These are phyloP conservation scores for Astrothelium macrocarpum DNA, from an alignment of 495 filamentous ascomycete species.

Conservation along the genomic window DNA sequence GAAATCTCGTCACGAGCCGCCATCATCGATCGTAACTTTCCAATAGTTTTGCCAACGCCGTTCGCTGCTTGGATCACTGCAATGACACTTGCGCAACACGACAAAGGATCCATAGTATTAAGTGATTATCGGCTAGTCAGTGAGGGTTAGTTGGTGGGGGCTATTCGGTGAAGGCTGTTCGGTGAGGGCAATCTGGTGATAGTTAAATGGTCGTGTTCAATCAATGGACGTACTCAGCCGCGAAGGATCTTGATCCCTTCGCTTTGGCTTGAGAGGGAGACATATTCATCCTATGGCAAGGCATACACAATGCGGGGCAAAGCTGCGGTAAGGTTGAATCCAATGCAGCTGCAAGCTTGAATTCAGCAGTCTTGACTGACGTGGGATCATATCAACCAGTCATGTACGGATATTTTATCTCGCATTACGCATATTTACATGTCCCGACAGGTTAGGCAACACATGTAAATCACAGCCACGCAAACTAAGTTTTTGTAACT, in stretches of 20 bases:
- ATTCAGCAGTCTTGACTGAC: too few species aligned
- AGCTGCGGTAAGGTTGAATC: neutral
- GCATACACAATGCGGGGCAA: neutral
- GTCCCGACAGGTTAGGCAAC: too few species aligned
- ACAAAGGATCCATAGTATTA: neutral
- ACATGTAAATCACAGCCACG: too few species aligned
- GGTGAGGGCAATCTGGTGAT: neutral
- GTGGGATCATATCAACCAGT: too few species aligned
- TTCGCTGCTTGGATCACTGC: neutral
- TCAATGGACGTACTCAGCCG: neutral
- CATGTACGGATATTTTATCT: too few species aligned
- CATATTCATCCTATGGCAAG: neutral
- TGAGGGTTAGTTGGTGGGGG: neutral
- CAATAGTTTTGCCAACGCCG: neutral
- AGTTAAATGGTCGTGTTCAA: neutral
- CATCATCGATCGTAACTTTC: neutral
- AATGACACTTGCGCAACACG: neutral
- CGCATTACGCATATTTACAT: too few species aligned
- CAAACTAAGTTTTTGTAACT: too few species aligned
- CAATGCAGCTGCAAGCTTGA: neutral
- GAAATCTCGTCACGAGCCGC: neutral
- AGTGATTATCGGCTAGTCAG: neutral
- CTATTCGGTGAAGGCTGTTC: neutral
- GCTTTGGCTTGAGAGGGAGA: neutral
- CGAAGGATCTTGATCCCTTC: neutral